Conservation (phyloP, 2,329 filamentous ascomycete species). For the Pestalotiopsis sp. region DNA sequence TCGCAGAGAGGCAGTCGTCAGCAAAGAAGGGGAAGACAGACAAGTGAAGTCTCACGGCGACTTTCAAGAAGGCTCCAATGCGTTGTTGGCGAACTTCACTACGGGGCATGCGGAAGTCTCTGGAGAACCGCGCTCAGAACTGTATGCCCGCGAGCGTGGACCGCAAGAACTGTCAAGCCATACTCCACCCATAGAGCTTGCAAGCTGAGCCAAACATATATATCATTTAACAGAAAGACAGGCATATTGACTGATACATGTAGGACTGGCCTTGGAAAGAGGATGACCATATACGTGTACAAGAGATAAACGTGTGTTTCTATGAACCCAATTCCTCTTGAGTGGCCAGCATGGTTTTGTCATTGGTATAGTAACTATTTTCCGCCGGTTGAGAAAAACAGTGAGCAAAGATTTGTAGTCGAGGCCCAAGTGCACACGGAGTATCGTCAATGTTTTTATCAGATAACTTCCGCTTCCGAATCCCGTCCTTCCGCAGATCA, state of each 20-base stretch:
- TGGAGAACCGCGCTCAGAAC: background rate
- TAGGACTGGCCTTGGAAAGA: too few relatives aligned
- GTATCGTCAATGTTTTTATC: background rate
- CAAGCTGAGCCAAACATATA: background rate
- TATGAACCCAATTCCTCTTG: too few relatives aligned
- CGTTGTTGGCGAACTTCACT: background rate
- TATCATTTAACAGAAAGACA: too few relatives aligned
- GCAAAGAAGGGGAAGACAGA: background rate
- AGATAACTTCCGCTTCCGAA: constrained; percentile 8
- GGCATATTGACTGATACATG: too few relatives aligned
- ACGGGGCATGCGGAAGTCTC: background rate
- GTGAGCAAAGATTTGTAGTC: too few relatives aligned
- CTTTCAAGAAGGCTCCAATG: background rate
- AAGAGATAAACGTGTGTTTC: too few relatives aligned
- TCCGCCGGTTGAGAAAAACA: too few relatives aligned
- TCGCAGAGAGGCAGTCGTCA: background rate
- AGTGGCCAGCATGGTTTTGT: too few relatives aligned
- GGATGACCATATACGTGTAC: too few relatives aligned
- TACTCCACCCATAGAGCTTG: background rate
- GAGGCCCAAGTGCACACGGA: background rate
- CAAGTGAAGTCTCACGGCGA: too few relatives aligned
- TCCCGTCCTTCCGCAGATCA: constrained; percentile 1
- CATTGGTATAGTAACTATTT: too few relatives aligned
- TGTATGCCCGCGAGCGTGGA: background rate
- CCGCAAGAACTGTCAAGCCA: background rate